Conservation (phyloP, 2,329 filamentous ascomycete genomes). For the Fusarium guadeloupense region DNA sequence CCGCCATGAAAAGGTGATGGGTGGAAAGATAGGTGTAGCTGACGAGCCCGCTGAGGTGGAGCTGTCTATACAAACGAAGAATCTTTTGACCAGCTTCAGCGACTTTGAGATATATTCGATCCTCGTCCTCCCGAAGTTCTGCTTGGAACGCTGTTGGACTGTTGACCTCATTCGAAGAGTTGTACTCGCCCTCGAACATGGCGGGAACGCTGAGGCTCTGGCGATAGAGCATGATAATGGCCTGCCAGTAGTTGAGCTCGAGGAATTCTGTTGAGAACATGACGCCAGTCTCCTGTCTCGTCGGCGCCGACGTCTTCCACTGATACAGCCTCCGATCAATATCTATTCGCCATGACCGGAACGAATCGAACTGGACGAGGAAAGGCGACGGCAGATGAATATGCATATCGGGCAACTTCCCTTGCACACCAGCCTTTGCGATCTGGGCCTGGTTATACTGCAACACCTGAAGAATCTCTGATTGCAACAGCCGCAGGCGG, state of each 20-base stretch:
- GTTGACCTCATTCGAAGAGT: conserved; percentile 70
- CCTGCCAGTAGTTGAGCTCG: conserved; percentile 97
- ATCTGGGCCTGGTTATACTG: conserved; percentile 91
- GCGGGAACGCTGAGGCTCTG: conserved; percentile 89
- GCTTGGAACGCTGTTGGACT: conserved; percentile 69
- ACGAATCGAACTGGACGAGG: conserved; percentile 82
- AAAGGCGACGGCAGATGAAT: conserved; percentile 85
- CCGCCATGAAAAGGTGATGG: conserved; percentile 96
- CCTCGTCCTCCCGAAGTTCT: conserved; percentile 82
- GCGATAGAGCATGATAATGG: conserved; percentile 93
- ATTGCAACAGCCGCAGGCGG: conserved; percentile 86
- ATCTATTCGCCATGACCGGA: conserved; percentile 87
- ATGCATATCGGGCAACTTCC: conserved; percentile 78
- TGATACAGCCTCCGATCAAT: conserved; percentile 84
- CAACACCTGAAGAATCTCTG: conserved; percentile 92
- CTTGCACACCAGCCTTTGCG: conserved; percentile 72
- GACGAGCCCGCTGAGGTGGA: conserved; percentile 87
- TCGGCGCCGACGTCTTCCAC: conserved; percentile 87
- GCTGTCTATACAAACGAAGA: conserved; percentile 85
- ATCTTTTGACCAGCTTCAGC: conserved; percentile 95
- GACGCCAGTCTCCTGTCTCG: conserved; percentile 81
- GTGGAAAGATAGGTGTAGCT: conserved; percentile 97
- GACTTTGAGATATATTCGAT: conserved; percentile 91
- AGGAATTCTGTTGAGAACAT: conserved; percentile 89
- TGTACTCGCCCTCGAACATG: conserved; percentile 82